Conservation (phyloP, 2,329 filamentous ascomycete species). For the Pseudocercospora ulei region DNA sequence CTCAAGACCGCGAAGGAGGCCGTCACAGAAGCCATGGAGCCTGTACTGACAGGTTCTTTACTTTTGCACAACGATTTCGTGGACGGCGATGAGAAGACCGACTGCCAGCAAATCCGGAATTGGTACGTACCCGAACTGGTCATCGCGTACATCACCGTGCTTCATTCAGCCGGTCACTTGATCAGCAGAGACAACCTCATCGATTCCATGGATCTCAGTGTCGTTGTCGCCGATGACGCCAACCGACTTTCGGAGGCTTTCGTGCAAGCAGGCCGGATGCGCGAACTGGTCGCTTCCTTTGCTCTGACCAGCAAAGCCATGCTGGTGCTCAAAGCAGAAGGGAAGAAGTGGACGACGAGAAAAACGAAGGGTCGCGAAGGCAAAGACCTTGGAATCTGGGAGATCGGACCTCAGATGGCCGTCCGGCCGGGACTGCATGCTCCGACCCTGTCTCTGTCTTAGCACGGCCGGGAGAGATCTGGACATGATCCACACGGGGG, state of each 20-base stretch:
- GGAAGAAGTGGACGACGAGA: conserved; percentile 38
- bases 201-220: conserved; percentile 77
- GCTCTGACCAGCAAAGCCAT: conserved; percentile 67
- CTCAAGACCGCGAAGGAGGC: conserved; percentile 36
- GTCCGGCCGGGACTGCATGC: conserved; percentile 1
- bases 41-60: conserved; percentile 32
- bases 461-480: conserved; percentile 2
- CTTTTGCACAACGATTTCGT: conserved; percentile 23
- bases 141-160: conserved; percentile 68
- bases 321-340: conserved; percentile 42
- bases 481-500: background rate
- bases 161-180: conserved; percentile 68
- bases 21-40: conserved; percentile 35
- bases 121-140: conserved; percentile 78
- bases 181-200: conserved; percentile 67
- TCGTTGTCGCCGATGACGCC: conserved; percentile 54
- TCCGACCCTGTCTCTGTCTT: conserved; percentile 5
- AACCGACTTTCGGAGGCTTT: conserved; percentile 35
- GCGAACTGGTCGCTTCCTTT: conserved; percentile 49
- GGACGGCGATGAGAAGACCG: conserved; percentile 47
- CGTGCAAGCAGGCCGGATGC: conserved; percentile 37
- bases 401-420: conserved; percentile 30
- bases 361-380: conserved; percentile 34
- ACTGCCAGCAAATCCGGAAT: conserved; percentile 57
- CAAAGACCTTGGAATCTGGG: conserved; percentile 40